Evolutionary conservation across 1,139 yeast genomes (phyloP).

Genomic region (Nadsonia starkeyi-henricii): DNA sequence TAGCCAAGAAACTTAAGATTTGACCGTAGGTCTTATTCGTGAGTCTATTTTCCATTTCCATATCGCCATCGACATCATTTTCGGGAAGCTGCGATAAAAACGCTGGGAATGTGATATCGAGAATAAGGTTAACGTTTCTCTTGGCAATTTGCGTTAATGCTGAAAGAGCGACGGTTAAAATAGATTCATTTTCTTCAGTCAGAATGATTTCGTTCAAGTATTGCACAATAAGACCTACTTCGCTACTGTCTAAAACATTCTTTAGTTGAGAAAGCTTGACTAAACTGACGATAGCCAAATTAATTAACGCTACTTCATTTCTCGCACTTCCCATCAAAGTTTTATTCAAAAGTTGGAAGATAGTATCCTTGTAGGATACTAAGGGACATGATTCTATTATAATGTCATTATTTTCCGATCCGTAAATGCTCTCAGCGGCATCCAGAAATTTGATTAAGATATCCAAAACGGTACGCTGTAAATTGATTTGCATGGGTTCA

Average conservation of each 20-base stretch:
- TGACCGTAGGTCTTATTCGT: conserved; percentile 14
- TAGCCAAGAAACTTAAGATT: conserved; percentile 13
- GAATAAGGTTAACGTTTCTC: conserved; percentile 31
- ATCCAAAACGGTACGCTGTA: conserved; percentile 47
- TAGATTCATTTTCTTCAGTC: conserved; percentile 26
- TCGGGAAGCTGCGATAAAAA: conserved; percentile 41
- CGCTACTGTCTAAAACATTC: conserved; percentile 37
- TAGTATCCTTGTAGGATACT: conserved; percentile 42
- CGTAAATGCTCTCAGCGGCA: conserved; percentile 17
- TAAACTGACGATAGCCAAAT: conserved; percentile 52
- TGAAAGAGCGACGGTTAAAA: conserved; percentile 29
- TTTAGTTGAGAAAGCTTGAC: conserved; percentile 37
- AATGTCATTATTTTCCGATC: conserved; percentile 5
- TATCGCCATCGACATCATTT: conserved; percentile 15
- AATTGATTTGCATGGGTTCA: conserved; percentile 31
- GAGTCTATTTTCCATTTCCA: conserved; percentile 9
- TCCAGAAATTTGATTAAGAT: conserved; percentile 35
- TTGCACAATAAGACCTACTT: conserved; percentile 48
- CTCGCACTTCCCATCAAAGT: conserved; percentile 53
- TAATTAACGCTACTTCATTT: conserved; percentile 53
- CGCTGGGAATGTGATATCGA: conserved; percentile 47
- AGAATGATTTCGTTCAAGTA: conserved; percentile 52
- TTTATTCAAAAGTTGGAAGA: conserved; percentile 51
- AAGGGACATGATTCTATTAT: conserved; percentile 22
- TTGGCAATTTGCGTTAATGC: conserved; percentile 41